A percentile compares a stretch with the other conserved stretches of the same genome.
Conservation (phyloP, 2,329 filamentous ascomycete genomes). For the Tolypocladium ovalisporum region DNA sequence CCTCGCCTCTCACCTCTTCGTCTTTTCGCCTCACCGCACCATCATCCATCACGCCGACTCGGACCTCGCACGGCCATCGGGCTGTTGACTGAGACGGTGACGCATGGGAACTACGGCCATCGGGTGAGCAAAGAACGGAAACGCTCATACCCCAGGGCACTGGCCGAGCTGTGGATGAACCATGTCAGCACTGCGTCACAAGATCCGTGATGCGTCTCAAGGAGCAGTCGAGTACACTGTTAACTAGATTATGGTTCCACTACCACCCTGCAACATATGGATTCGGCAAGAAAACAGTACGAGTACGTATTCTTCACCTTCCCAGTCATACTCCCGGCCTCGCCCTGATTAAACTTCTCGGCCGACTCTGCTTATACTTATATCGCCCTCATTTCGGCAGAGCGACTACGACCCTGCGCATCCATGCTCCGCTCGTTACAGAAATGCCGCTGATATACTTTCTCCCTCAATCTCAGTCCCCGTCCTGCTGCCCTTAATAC, state of each 20-base stretch:
- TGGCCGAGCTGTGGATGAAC: constrained; percentile 30
- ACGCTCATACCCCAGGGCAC: constrained; percentile 17
- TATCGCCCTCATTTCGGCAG: not conserved
- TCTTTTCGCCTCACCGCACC: not conserved
- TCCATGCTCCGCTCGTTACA: constrained; percentile 8
- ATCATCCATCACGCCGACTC: too few relatives aligned
- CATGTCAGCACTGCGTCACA: constrained; percentile 23
- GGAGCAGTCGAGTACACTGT: not conserved
- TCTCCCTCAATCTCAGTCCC: constrained; percentile 12
- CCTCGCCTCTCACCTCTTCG: constrained; percentile 1
- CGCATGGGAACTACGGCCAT: constrained; percentile 26
- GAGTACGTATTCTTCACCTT: not conserved
- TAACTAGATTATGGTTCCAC: too few relatives aligned
- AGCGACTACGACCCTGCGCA: not conserved
- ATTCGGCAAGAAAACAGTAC: not conserved
- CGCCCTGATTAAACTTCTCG: not conserved
- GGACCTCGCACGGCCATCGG: constrained; percentile 24
- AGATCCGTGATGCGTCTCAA: not conserved
- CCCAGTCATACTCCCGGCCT: not conserved
- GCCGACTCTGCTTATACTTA: not conserved
- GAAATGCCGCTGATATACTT: constrained; percentile 19
- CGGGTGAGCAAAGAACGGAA: constrained; percentile 26
- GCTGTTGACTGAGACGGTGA: constrained; percentile 38
- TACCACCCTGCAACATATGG: too few relatives aligned
- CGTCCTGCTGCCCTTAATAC: constrained; percentile 22